A percentile compares a stretch with the other conserved stretches of the same genome.
Evolutionary conservation across 768 basidiomycete genomes (phyloP).

Genomic region (Tricholoma furcatifolium): DNA sequence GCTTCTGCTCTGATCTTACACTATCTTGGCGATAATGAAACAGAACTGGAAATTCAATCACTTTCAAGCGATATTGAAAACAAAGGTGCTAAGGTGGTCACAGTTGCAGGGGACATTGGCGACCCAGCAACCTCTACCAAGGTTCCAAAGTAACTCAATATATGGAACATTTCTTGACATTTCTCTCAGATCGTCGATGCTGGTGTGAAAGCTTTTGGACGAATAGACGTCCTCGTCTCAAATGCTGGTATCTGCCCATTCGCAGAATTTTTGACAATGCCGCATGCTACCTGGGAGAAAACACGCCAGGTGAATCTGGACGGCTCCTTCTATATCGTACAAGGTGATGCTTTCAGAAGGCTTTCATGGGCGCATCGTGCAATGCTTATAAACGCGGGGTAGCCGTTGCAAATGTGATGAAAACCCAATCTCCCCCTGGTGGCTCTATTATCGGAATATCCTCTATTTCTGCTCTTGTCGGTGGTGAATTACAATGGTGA

Average conservation of each 20-base stretch:
- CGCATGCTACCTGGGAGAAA: constrained; percentile 57
- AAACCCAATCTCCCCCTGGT: constrained; percentile 61
- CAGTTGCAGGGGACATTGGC: constrained; percentile 67
- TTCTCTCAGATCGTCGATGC: constrained; percentile 54
- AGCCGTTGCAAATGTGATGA: constrained; percentile 78
- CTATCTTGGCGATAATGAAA: constrained; percentile 60
- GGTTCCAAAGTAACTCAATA: constrained; percentile 29
- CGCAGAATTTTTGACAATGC: constrained; percentile 71
- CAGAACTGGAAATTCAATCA: constrained; percentile 44
- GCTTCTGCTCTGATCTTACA: constrained; percentile 65
- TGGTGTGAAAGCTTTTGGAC: constrained; percentile 58
- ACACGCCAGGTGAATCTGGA: constrained; percentile 74
- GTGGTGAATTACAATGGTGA: constrained; percentile 69
- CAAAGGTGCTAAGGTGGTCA: constrained; percentile 37
- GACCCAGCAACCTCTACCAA: constrained; percentile 52
- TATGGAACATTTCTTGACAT: neutral
- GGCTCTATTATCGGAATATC: constrained; percentile 76
- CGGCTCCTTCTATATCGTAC: constrained; percentile 70
- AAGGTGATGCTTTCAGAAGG: constrained; percentile 38
- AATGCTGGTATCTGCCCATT: constrained; percentile 74
- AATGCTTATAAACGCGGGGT: constrained; percentile 7
- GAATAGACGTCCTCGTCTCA: constrained; percentile 56
- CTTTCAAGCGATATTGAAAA: constrained; percentile 47
- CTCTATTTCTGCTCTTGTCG: constrained; percentile 78
- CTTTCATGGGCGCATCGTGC: neutral